Conservation (phyloP, 1,284 basidiomycete species). For the Rhodotorula sp. region DNA sequence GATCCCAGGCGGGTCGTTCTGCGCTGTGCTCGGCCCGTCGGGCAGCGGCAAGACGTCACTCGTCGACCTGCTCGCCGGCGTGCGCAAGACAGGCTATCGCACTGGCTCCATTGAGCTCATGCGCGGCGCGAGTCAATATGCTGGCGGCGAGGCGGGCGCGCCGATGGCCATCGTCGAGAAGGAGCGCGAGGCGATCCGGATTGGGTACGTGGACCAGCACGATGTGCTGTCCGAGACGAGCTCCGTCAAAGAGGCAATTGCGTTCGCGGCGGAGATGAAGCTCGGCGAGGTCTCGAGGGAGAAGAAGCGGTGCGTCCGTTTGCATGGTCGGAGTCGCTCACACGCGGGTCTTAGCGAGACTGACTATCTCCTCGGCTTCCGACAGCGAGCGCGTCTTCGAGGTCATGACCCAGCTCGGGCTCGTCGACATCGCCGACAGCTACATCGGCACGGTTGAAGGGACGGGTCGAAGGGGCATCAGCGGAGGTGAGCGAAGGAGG, state of each 20-base stretch:
- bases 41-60: conserved; percentile 68
- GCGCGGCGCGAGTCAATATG: conserved; percentile 38
- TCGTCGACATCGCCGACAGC: conserved; percentile 67
- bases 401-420: conserved; percentile 73
- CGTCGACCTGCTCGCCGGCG: conserved; percentile 78
- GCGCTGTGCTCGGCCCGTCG: conserved; percentile 77
- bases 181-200: conserved; percentile 52
- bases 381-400: conserved; percentile 60
- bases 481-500: conserved; percentile 64
- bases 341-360: neutral
- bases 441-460: conserved; percentile 63
- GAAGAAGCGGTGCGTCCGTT: conserved; percentile 57
- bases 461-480: conserved; percentile 63
- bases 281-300: conserved; percentile 75
- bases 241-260: conserved; percentile 74
- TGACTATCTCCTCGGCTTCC: neutral
- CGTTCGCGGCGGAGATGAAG: conserved; percentile 79
- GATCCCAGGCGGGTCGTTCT: conserved; percentile 74
- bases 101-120: conserved; percentile 66
- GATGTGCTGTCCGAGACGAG: conserved; percentile 42
- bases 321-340: neutral
- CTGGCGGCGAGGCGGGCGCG: conserved; percentile 53
- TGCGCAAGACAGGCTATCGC: conserved; percentile 67
- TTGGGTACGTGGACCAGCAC: conserved; percentile 79
- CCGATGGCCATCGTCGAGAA: conserved; percentile 45